Conservation (phyloP, 768 basidiomycete species). For the Multifurca ochricompacta region DNA sequence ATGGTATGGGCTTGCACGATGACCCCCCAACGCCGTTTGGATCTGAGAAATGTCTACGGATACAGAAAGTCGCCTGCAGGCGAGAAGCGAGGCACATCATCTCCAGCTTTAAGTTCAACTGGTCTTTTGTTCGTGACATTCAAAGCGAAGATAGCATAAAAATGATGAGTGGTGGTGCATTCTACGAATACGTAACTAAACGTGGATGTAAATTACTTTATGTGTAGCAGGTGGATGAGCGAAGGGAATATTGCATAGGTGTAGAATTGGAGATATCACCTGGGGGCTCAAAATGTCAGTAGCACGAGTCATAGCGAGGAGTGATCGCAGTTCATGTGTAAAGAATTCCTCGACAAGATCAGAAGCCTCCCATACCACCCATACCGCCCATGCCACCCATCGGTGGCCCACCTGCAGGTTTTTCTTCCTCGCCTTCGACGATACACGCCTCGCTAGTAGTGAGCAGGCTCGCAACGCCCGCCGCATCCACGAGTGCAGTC, state of each 20-base stretch:
- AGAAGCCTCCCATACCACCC: constrained; percentile 52
- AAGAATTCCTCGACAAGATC: constrained; percentile 8
- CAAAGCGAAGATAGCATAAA: not conserved
- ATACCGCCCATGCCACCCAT: constrained; percentile 56
- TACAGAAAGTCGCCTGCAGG: too few relatives aligned
- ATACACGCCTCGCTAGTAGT: constrained; percentile 91
- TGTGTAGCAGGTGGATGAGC: not conserved
- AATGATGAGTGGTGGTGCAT: constrained; percentile 16
- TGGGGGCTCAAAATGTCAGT: not conserved
- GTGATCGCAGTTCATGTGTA: not conserved
- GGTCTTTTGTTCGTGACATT: too few relatives aligned
- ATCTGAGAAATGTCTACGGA: too few relatives aligned
- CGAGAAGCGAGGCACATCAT: too few relatives aligned
- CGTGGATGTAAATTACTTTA: constrained; percentile 15
- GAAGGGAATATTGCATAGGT: not conserved
- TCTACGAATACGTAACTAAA: constrained; percentile 13
- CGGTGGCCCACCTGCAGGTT: constrained; percentile 40
- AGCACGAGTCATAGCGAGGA: not conserved
- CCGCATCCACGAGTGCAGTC: constrained; percentile 86
- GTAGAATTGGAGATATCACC: not conserved
- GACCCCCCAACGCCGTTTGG: too few relatives aligned
- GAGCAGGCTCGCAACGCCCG: constrained; percentile 87
- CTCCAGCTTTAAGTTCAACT: too few relatives aligned
- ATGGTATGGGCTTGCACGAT: too few relatives aligned
- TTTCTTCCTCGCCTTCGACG: constrained; percentile 83